Conservation (phyloP, 495 filamentous ascomycete species). For the Penicillium arizonense region DNA sequence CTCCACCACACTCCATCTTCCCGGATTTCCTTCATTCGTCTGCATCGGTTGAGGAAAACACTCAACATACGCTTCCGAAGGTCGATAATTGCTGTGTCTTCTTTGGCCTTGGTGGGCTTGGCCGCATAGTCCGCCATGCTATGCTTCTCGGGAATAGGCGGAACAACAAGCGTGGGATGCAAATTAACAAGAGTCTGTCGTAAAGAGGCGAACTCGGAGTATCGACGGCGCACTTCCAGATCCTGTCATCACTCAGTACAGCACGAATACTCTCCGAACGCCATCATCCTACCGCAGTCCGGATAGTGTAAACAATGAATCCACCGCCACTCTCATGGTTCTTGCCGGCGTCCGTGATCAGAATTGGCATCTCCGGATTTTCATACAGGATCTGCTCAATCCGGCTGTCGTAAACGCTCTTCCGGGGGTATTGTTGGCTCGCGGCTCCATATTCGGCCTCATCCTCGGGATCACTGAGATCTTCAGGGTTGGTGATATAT, state of each 20-base stretch:
- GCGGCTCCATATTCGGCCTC: slow-evolving; percentile 33
- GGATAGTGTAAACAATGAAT: slow-evolving; percentile 95
- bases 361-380: slow-evolving; percentile 81
- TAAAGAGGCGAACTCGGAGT: slow-evolving; percentile 95
- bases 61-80: slow-evolving; percentile 92
- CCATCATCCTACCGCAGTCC: slow-evolving; percentile 72
- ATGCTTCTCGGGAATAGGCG: slow-evolving; percentile 97
- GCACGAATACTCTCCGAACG: not conserved
- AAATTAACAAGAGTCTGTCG: slow-evolving; percentile 83
- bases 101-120: slow-evolving; percentile 95
- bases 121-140: slow-evolving; percentile 98
- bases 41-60: slow-evolving; percentile 91
- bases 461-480: slow-evolving; percentile 65
- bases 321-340: slow-evolving; percentile 85
- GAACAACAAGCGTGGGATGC: slow-evolving; percentile 91
- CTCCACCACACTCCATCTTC: slow-evolving; percentile 97
- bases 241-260: slow-evolving; percentile 55
- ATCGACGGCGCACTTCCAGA: slow-evolving; percentile 88
- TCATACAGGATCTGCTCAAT: slow-evolving; percentile 97
- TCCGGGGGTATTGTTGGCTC: slow-evolving; percentile 48
- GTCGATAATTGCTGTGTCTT: slow-evolving; percentile 94
- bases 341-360: slow-evolving; percentile 94
- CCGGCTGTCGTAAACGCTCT: slow-evolving; percentile 88
- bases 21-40: slow-evolving; percentile 86
- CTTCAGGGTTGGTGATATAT: slow-evolving; percentile 52